Evolutionary conservation across 2,329 filamentous ascomycete species (phyloP).

Genomic region (Esteya vermicola): DNA sequence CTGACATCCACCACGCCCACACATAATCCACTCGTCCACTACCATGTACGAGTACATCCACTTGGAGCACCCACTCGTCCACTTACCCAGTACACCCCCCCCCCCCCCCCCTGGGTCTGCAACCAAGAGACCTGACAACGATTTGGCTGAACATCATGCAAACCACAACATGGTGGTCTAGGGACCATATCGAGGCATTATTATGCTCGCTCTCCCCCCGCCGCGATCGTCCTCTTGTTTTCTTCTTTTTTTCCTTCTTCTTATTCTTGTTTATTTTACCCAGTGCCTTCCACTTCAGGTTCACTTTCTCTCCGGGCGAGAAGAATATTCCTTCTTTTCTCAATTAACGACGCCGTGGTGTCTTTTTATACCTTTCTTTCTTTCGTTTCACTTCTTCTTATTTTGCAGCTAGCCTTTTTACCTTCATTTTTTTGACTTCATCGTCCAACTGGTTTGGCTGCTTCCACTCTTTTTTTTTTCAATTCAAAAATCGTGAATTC

Average conservation of each 20-base stretch:
- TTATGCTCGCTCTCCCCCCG: conserved; percentile 21
- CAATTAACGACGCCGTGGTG: conserved; percentile 19
- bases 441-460: conserved; percentile 42
- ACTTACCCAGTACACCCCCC: not conserved
- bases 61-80: no score
- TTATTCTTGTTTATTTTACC: conserved; percentile 10
- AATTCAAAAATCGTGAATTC: not conserved
- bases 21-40: no score
- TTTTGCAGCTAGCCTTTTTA: conserved; percentile 28
- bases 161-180: conserved; percentile 13
- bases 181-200: conserved; percentile 17
- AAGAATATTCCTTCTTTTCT: conserved; percentile 5
- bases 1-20: no score
- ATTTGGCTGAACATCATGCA: conserved; percentile 21
- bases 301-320: conserved; percentile 1
- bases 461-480: conserved; percentile 31
- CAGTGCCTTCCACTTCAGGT: not conserved
- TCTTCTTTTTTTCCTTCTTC: conserved; percentile 8
- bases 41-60: no score
- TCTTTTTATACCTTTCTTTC: conserved; percentile 26
- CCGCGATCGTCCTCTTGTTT: conserved; percentile 1
- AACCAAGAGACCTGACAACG: conserved; percentile 18
- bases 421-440: conserved; percentile 15
- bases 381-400: conserved; percentile 22
- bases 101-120: conserved; percentile 15